phyloP scores from a whole-genome alignment of 2,329 filamentous ascomycete genomes.

The Clonostachys solani region DNA sequence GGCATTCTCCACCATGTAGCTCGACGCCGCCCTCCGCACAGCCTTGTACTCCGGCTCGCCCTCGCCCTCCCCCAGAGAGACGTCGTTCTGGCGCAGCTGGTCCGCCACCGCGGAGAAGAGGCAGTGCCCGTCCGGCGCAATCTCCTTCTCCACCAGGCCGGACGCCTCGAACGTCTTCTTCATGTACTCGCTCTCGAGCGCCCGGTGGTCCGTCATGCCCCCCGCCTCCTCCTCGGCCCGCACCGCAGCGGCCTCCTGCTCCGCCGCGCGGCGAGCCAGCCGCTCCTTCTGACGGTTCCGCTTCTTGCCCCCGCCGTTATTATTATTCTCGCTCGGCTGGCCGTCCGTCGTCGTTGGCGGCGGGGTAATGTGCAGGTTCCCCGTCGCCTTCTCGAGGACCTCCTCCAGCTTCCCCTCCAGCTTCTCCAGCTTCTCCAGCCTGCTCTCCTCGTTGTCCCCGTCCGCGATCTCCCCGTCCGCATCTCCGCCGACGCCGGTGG shows the following conservation, averaged over 20 bases:
- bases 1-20: slow-evolving; percentile 68
- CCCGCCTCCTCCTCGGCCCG: slow-evolving; percentile 73
- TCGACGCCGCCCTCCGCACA: slow-evolving; percentile 68
- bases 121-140: slow-evolving; percentile 90
- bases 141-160: slow-evolving; percentile 69
- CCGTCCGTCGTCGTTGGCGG: neutral
- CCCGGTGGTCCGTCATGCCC: slow-evolving; percentile 68
- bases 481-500: slow-evolving; percentile 15
- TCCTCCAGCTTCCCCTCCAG: slow-evolving; percentile 10
- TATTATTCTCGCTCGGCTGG: neutral
- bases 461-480: slow-evolving; percentile 8
- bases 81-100: slow-evolving; percentile 58
- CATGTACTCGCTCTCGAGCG: slow-evolving; percentile 68
- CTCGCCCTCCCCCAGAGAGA: slow-evolving; percentile 28
- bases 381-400: slow-evolving; percentile 10
- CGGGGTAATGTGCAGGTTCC: slow-evolving; percentile 11
- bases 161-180: slow-evolving; percentile 58
- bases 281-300: slow-evolving; percentile 89
- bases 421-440: slow-evolving; percentile 8
- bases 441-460: slow-evolving; percentile 7
- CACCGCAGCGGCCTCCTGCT: slow-evolving; percentile 65
- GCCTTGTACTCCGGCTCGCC: slow-evolving; percentile 52
- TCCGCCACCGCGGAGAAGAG: slow-evolving; percentile 89
- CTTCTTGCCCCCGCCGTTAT: slow-evolving; percentile 52
- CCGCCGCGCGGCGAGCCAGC: slow-evolving; percentile 81